Evolutionary conservation across 139 green algal species (phyloP).

Genomic region (Chlorella sp.): DNA sequence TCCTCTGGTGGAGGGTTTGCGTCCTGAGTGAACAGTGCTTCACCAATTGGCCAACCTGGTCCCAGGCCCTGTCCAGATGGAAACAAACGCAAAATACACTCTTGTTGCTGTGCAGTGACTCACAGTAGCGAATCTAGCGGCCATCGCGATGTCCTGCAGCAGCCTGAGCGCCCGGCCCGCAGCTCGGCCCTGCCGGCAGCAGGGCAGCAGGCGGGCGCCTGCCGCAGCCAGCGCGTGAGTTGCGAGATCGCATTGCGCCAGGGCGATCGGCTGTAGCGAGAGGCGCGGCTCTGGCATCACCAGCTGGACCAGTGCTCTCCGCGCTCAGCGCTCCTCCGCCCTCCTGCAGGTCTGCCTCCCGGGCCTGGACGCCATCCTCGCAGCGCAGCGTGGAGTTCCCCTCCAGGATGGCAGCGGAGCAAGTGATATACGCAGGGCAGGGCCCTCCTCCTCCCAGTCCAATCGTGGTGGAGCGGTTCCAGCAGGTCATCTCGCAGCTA

Average conservation of each 20-base stretch:
- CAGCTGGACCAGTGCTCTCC: too few species aligned
- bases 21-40: too few species aligned
- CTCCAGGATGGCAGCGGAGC: neutral
- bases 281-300: neutral
- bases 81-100: too few species aligned
- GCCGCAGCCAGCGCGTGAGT: neutral
- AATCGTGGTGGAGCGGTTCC: conserved; percentile 96
- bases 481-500: conserved; percentile 95
- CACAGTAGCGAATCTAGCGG: too few species aligned
- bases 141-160: too few species aligned
- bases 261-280: neutral
- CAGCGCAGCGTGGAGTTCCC: conserved; percentile 25
- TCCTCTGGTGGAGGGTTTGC: too few species aligned
- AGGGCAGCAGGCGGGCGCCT: neutral
- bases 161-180: too few species aligned
- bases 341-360: conserved; percentile 1
- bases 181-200: neutral
- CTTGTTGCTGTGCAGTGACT: too few species aligned
- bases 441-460: conserved; percentile 81
- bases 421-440: conserved; percentile 50
- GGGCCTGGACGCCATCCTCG: conserved; percentile 30
- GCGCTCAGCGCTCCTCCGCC: neutral
- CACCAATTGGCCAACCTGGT: too few species aligned
- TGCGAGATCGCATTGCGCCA: neutral
- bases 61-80: too few species aligned